Conservation (phyloP, 495 filamentous ascomycete genomes). For the Friedmanniomyces endolithicus region DNA sequence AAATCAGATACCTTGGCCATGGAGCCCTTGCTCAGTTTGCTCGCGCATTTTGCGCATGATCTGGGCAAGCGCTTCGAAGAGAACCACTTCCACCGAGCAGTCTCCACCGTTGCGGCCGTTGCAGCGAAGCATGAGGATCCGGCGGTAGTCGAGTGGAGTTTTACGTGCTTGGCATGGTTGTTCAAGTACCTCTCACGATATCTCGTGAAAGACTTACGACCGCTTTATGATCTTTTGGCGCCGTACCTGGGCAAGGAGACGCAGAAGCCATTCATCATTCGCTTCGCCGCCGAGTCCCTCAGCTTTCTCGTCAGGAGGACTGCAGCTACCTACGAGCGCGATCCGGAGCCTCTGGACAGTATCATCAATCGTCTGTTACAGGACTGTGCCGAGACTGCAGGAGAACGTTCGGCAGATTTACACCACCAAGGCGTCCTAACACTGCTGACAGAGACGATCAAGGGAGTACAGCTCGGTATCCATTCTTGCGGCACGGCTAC, state of each 20-base stretch:
- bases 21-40: conserved; percentile 71
- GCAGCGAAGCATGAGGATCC: conserved; percentile 52
- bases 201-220: conserved; percentile 69
- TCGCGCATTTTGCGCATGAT: conserved; percentile 86
- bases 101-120: conserved; percentile 53
- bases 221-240: conserved; percentile 68
- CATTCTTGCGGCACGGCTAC: conserved; percentile 72
- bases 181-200: conserved; percentile 92
- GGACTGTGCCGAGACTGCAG: conserved; percentile 42
- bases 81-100: conserved; percentile 60
- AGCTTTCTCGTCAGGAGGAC: conserved; percentile 89
- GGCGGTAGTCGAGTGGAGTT: conserved; percentile 91
- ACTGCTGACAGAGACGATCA: conserved; percentile 78
- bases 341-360: conserved; percentile 49
- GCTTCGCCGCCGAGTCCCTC: conserved; percentile 89
- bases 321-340: conserved; percentile 57
- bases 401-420: conserved; percentile 32
- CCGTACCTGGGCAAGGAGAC: conserved; percentile 73
- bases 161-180: conserved; percentile 83
- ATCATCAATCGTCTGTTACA: conserved; percentile 56
- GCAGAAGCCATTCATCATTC: conserved; percentile 69
- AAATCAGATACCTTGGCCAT: conserved; percentile 59
- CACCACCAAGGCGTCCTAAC: conserved; percentile 83
- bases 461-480: conserved; percentile 63
- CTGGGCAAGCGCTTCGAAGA: conserved; percentile 84